Percentiles rank a stretch among this genome's conserved stretches.
Evolutionary conservation across 148 eudicot species (phyloP).

Genomic region (Arctostaphylos glauca): DNA sequence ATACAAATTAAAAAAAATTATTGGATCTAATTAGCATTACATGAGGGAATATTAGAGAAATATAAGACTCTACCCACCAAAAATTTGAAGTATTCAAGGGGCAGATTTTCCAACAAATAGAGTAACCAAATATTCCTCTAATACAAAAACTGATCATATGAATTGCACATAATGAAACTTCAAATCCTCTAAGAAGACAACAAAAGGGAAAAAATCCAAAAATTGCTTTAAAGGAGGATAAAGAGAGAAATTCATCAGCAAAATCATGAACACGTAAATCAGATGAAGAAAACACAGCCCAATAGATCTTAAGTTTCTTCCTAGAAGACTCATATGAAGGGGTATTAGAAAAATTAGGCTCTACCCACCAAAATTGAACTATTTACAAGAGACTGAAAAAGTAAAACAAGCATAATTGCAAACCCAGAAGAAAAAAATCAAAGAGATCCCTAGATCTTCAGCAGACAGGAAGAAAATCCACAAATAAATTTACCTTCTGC

Average conservation of each 20-base stretch:
- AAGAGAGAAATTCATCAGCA: not conserved
- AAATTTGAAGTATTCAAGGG: not conserved
- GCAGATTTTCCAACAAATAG: not conserved
- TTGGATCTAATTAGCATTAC: not conserved
- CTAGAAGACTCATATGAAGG: not conserved
- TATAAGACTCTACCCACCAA: not conserved
- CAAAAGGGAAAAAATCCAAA: not conserved
- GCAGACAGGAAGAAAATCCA: slow-evolving; percentile 17
- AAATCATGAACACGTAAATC: not conserved
- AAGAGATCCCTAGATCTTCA: slow-evolving; percentile 14
- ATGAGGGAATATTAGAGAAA: not conserved
- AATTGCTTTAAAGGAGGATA: not conserved
- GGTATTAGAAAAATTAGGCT: not conserved
- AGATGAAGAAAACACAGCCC: not conserved
- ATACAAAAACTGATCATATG: not conserved
- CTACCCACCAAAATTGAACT: not conserved
- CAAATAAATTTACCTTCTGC: slow-evolving; percentile 27
- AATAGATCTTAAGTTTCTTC: not conserved
- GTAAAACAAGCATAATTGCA: not conserved
- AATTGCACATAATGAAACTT: not conserved
- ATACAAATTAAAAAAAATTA: not conserved
- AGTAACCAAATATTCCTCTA: not conserved
- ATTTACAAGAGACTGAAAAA: not conserved
- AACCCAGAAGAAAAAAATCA: not conserved
- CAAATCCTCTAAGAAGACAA: not conserved